Evolutionary conservation across 306 rosid species (phyloP).

Genomic region (Malus domestica): DNA sequence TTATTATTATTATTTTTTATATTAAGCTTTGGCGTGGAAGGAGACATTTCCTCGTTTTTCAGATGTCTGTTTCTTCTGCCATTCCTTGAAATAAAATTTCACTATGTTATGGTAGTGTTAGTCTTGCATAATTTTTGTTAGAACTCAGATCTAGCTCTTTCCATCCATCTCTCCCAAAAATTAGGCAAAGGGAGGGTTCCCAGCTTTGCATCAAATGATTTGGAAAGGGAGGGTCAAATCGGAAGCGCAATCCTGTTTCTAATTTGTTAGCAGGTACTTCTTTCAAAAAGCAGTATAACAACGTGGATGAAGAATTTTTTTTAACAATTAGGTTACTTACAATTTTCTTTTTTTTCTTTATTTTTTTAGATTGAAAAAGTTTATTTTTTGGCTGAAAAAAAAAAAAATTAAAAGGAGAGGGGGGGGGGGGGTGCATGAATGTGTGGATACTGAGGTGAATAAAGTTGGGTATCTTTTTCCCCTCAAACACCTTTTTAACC

Average conservation of each 20-base stretch:
- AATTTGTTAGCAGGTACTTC: constrained; percentile 70
- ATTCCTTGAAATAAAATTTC: constrained; percentile 28
- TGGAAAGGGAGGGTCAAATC: constrained; percentile 78
- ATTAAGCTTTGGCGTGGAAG: constrained; percentile 55
- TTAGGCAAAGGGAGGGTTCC: constrained; percentile 15
- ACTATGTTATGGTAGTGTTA: background rate
- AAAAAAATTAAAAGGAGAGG: background rate
- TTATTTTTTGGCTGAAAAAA: too few species aligned
- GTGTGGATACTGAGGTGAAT: constrained; percentile 56
- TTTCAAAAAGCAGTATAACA: constrained; percentile 20
- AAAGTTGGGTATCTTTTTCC: constrained; percentile 70
- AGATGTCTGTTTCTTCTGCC: constrained; percentile 56
- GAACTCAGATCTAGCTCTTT: constrained; percentile 19
- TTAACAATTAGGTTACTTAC: background rate
- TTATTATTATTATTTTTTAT: background rate
- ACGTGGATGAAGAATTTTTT: background rate
- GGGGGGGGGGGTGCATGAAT: background rate
- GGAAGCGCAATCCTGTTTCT: constrained; percentile 34
- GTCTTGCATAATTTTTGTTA: background rate
- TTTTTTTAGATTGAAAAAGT: too few species aligned
- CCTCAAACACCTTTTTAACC: constrained; percentile 29
- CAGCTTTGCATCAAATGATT: constrained; percentile 46
- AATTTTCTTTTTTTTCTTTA: background rate
- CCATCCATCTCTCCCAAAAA: constrained; percentile 17
- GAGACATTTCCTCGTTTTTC: constrained; percentile 85